A percentile compares a stretch with the other conserved stretches of the same genome.
phyloP scores from a whole-genome alignment of 106 monocot species.

The Gastrodia elata region DNA sequence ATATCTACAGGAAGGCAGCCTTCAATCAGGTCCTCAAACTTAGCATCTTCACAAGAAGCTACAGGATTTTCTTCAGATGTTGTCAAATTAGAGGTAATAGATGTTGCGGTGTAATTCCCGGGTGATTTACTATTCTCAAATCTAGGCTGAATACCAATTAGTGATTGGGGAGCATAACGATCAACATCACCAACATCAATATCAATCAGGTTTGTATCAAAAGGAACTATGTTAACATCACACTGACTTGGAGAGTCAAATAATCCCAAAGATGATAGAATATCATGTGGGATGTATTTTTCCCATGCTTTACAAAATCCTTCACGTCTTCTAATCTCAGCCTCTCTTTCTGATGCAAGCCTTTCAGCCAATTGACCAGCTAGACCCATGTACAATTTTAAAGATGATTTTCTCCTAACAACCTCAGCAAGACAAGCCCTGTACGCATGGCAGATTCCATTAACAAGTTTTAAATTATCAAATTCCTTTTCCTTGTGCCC shows the following conservation, averaged over 20 bases:
- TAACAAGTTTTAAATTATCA: constrained; percentile 52
- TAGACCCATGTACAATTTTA: constrained; percentile 85
- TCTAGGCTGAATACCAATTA: constrained; percentile 32
- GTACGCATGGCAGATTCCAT: constrained; percentile 70
- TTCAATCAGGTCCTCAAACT: constrained; percentile 34
- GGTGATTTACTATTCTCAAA: constrained; percentile 19
- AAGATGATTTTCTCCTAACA: constrained; percentile 61
- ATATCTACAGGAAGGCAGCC: constrained; percentile 46
- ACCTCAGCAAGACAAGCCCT: constrained; percentile 88
- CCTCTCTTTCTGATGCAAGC: constrained; percentile 73
- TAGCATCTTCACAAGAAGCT: constrained; percentile 28
- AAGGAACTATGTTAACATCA: constrained; percentile 73
- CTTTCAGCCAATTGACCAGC: constrained; percentile 84
- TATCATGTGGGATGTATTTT: constrained; percentile 64
- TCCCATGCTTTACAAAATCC: constrained; percentile 63
- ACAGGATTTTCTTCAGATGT: constrained; percentile 29
- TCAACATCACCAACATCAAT: constrained; percentile 85
- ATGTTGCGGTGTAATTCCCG: constrained; percentile 14
- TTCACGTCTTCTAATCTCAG: constrained; percentile 65
- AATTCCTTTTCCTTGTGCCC: constrained; percentile 78
- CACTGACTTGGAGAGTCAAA: constrained; percentile 85
- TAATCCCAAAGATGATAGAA: constrained; percentile 71
- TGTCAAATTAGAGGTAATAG: constrained; percentile 23
- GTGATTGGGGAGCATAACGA: constrained; percentile 44
- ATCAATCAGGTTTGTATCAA: constrained; percentile 66